Base-by-base conservation (phyloP, 257 asterid genomes). In the Solanum stenotomum region DNA sequence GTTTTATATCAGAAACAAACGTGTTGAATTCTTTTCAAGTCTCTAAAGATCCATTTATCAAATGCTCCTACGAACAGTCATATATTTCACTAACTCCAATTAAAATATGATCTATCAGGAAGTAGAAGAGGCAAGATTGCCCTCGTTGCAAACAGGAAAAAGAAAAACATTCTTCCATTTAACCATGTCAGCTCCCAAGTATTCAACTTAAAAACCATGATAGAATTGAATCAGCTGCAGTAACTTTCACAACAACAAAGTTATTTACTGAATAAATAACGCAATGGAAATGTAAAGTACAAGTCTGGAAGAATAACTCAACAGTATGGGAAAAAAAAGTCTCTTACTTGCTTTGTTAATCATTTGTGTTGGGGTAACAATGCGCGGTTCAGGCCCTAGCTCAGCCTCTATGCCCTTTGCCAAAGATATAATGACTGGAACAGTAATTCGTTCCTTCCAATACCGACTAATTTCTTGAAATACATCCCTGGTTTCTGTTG, bases 361-460 rank as follows among this genome's bases (percentile, higher is more conserved):
- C 99, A 96, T 94, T 86, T 94, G 99, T 2, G 99, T 96, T 27
- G 98, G 99, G 6, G 99, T 96, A 67, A 96, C 94, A 49, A 96
- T 96, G 34, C 92, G 99, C 33, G 98, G 98, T 72, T 89, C 90
- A 3, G 98, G 98, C 10, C 89, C 91, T 23, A 96, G 75, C 88
- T 96, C 98, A 40, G 99, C 99, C 91, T 95, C 98, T 49, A 96
- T 93, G 70, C 99, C 99, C 95, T 96, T 96, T 1, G 99, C 96
- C 92, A 95, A 93, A 10, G 99, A 96, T 83, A 96, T 89, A 40
- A 96, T 93, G 13, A 96, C 83, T 6, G 99, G 98, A 18, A 79
- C n/a, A 4, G 93, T 92, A 37, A 95, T 88, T 78, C 99, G 94
- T 88, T 95, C 99, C 89, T 96, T 93, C 99, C 99, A 96, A 85